Conservation (phyloP, 805 yeast species). For the Metschnikowia shivogae region DNA sequence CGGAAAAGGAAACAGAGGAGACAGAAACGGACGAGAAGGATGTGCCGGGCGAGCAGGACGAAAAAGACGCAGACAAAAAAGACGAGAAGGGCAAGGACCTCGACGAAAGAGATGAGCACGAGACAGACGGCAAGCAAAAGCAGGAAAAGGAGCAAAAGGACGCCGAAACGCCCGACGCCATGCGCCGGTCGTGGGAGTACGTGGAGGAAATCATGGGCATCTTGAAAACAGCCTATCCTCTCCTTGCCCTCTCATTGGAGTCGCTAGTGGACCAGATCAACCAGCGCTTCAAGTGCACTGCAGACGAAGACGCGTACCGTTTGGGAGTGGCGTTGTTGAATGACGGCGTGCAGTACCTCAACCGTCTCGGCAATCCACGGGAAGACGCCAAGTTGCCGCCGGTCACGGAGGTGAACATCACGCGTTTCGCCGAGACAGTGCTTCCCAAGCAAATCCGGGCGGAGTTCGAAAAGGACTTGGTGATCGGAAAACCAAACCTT, state of each 20-base stretch:
- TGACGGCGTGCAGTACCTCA: constrained; percentile 89
- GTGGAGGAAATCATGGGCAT: constrained; percentile 91
- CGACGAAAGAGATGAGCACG: constrained; percentile 5
- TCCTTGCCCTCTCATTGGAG: constrained; percentile 86
- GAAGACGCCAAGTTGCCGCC: constrained; percentile 87
- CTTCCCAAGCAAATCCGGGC: constrained; percentile 83
- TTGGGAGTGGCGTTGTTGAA: constrained; percentile 86
- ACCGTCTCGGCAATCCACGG: constrained; percentile 79
- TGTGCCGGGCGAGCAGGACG: constrained; percentile 1
- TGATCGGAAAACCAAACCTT: constrained; percentile 78
- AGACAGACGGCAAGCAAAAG: constrained; percentile 4
- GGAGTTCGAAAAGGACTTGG: constrained; percentile 89
- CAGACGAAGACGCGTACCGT: constrained; percentile 95
- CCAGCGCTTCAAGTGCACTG: constrained; percentile 87
- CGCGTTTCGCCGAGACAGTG: constrained; percentile 88
- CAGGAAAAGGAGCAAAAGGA: constrained; percentile 5
- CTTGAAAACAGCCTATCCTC: constrained; percentile 92
- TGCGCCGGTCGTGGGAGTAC: constrained; percentile 86
- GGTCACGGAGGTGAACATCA: constrained; percentile 83
- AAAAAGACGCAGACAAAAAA: neutral
- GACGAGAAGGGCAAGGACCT: neutral
- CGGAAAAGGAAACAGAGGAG: neutral
- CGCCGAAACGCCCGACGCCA: constrained; percentile 9
- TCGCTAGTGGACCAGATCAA: constrained; percentile 93
- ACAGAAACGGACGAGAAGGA: constrained; percentile 2